phyloP scores from a whole-genome alignment of 768 basidiomycete genomes.

The Mrakia gelida region DNA sequence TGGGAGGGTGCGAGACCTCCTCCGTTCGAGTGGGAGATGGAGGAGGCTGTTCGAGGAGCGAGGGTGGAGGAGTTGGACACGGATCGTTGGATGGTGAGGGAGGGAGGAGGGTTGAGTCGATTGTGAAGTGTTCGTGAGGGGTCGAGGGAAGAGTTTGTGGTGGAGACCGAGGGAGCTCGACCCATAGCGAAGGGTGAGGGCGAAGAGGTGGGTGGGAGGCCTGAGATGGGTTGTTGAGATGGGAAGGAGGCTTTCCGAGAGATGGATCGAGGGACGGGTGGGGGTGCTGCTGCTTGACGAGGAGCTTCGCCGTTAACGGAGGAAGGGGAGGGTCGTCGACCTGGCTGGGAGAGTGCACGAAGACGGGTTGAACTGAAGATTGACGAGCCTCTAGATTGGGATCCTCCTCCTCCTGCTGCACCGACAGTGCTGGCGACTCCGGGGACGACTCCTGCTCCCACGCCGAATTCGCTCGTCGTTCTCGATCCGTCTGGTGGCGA shows the following conservation, averaged over 20 bases:
- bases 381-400: background rate
- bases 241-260: constrained; percentile 12
- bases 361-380: constrained; percentile 5
- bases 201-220: background rate
- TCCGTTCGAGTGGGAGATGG: background rate
- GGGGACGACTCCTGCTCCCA: background rate
- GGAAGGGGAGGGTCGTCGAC: constrained; percentile 1
- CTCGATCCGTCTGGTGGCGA: background rate
- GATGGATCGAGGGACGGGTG: constrained; percentile 10
- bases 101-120: constrained; percentile 10
- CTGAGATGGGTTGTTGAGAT: background rate
- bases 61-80: background rate
- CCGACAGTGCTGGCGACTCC: background rate
- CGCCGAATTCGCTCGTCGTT: background rate
- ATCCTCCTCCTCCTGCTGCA: background rate
- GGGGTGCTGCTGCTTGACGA: background rate
- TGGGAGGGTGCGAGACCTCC: background rate
- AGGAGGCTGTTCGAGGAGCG: background rate
- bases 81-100: constrained; percentile 1
- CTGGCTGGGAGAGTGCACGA: constrained; percentile 11
- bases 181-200: background rate
- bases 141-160: background rate
- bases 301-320: background rate
- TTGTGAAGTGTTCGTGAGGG: background rate
- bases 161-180: background rate